These are phyloP conservation scores for Globisporangium rhizosaccharum DNA, from an alignment of 352 stramenopile genomes.

Conservation along the genomic window DNA sequence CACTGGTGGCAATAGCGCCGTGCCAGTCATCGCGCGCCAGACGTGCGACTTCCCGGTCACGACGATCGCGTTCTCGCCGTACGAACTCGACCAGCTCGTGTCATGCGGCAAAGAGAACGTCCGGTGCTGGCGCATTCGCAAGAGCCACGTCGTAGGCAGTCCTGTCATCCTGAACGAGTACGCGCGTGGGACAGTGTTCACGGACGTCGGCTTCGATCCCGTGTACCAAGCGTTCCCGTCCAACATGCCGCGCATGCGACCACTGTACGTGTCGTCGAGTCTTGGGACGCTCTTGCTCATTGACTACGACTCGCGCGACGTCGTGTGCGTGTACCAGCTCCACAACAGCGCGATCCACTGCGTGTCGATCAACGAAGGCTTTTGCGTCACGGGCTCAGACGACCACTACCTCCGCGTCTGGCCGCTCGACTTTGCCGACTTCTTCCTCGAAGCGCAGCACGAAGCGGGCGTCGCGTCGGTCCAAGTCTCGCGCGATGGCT, in stretches of 20 bases:
- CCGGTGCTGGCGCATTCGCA: constrained; percentile 84
- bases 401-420: constrained; percentile 89
- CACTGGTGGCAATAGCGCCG: background rate
- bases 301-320: constrained; percentile 73
- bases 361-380: constrained; percentile 84
- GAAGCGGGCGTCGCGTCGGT: constrained; percentile 59
- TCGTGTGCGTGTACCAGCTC: constrained; percentile 88
- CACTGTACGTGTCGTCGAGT: constrained; percentile 76
- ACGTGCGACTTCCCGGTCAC: constrained; percentile 83
- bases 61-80: constrained; percentile 76
- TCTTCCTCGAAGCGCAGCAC: constrained; percentile 88
- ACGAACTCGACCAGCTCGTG: constrained; percentile 75
- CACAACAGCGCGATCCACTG: constrained; percentile 83
- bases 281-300: constrained; percentile 74
- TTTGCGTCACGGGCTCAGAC: constrained; percentile 84
- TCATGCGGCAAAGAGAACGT: constrained; percentile 90
- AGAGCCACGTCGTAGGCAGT: constrained; percentile 63
- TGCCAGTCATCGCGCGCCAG: constrained; percentile 67
- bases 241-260: constrained; percentile 44
- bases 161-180: constrained; percentile 89
- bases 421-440: constrained; percentile 90
- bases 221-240: constrained; percentile 51
- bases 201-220: constrained; percentile 78
- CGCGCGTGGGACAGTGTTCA: constrained; percentile 80
- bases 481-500: constrained; percentile 72